Conservation (phyloP, 2,329 filamentous ascomycete species). For the Trichophyton equinum region DNA sequence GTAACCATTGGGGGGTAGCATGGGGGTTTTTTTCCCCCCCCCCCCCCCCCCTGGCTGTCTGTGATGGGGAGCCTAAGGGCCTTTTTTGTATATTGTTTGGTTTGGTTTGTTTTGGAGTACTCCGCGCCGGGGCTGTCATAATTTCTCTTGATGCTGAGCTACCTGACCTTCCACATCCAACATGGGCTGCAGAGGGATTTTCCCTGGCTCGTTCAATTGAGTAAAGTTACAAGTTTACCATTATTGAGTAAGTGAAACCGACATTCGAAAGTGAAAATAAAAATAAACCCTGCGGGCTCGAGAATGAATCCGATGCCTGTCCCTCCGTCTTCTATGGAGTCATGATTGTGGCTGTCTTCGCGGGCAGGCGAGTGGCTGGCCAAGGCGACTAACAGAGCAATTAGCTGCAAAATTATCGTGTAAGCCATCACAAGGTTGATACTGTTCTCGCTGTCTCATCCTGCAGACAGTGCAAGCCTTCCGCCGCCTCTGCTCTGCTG, state of each 20-base stretch:
- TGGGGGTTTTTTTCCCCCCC: no score
- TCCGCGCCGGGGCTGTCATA: background rate
- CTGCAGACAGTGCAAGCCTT: no score
- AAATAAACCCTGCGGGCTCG: background rate
- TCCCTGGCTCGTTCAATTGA: background rate
- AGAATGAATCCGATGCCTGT: background rate
- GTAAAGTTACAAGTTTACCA: background rate
- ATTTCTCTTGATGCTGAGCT: background rate
- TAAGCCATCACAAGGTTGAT: background rate
- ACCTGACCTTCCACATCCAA: slow-evolving; percentile 1
- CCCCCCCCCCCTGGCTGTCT: background rate
- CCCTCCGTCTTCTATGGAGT: background rate
- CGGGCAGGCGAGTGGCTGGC: background rate
- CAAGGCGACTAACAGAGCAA: background rate
- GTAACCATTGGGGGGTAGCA: background rate
- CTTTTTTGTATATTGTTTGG: background rate
- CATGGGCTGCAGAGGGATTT: background rate
- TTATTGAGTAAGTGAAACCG: background rate
- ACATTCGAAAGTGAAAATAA: background rate
- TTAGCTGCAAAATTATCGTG: background rate
- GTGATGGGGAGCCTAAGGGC: background rate
- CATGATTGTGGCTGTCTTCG: background rate
- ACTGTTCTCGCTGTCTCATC: background rate
- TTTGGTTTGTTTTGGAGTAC: background rate
- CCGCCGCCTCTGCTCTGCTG: no score